Evolutionary conservation across 768 basidiomycete species (phyloP), one percentile per base, ranked within the genome.

Genomic region (Wakefieldia striispora): DNA sequence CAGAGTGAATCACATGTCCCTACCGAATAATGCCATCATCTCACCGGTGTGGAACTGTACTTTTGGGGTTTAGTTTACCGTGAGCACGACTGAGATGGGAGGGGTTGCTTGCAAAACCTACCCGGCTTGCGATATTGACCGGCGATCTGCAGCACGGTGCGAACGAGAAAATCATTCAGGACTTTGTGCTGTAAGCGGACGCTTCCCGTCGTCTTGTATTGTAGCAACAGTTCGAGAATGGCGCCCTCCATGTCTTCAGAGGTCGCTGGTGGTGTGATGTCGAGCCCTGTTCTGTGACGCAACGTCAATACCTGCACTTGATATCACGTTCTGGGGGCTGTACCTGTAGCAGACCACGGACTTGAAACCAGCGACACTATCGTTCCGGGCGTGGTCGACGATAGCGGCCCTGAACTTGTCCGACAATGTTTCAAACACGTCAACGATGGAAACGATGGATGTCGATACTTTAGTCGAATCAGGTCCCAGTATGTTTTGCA

Each of bases 31-130:
- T 33, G 14, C 33, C 16, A 14, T 3, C 11, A 7, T 17, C 51
- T 45, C 38, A 64, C 66, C 89, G 8, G 86, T 90, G 58, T 91
- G 89, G 64, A 91, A 91, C 71, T 91, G 88, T 19, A 91, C 89
- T 91, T 39, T 55, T 31, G 6, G 16, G 6, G 13, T 11, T 34
- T 37, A 34, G 13, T 19, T 42, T 36, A 41, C 43, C 14, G 19
- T 38, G 41, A 16, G 44, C 29, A 42, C 33, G 31, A 33, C 6
- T 17, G 39, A 24, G 10, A 29, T 23, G 24, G 16, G 20, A n/a
- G 7, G 1, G 13, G 35, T 7, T 2, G 0, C 17, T 11, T 2
- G 3, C 4, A 5, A 40, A 2, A 58, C 72, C 16, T 51, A 86
- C 88, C 80, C 45, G 89, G 89, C 56, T 83, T 86, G 7, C 70